Evolutionary conservation across 2,329 filamentous ascomycete genomes (phyloP), one percentile per base, ranked within the genome.

Genomic region (Stachybotrys chlorohalonatus): DNA sequence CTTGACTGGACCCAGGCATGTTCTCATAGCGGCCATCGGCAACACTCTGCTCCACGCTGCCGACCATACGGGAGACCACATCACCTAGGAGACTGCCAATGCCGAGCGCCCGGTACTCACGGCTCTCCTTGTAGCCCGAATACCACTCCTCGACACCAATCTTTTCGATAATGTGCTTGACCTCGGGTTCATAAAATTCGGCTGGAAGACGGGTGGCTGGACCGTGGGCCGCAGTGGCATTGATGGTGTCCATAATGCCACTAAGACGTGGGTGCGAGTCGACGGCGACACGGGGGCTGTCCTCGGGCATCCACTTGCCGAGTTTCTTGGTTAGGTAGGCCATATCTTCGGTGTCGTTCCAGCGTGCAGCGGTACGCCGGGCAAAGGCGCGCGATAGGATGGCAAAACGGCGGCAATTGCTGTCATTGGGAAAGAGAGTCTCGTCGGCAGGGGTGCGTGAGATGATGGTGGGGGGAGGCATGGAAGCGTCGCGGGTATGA

Each of bases 61-160:
- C 77, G 31, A 88, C 82, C 86, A 92, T 91, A 49, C 87, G 80
- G 57, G 83, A 79, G 11, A 92, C 86, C 16, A 97, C 71, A 64
- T 97, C 93, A 32, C 91, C 93, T 65, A 96, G 76, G 9, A 97
- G 76, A 11, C 81, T 82, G 31, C 94, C 94, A 58, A 96, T 94
- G 3, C 93, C 94, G 2, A 97, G 78, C 59, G 81, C 83, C n/a
- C 93, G 86, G 72, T 96, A 97, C 70, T 97, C 94, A 47, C 75
- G 73, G 57, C 84, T 91, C 70, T 96, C 92, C 55, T 79, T 79
- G 68, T 95, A 97, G 3, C 94, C 93, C 17, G 82, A 75, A 68
- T 87, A 97, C 94, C 94, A 97, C 72, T 97, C 94, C 64, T 99
- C 92, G 0, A 92, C 85, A 31, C 81, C 84, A 56, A 96, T 86